Evolutionary conservation across 2,329 filamentous ascomycete genomes (phyloP).

Genomic region (Paecilomyces sp.): DNA sequence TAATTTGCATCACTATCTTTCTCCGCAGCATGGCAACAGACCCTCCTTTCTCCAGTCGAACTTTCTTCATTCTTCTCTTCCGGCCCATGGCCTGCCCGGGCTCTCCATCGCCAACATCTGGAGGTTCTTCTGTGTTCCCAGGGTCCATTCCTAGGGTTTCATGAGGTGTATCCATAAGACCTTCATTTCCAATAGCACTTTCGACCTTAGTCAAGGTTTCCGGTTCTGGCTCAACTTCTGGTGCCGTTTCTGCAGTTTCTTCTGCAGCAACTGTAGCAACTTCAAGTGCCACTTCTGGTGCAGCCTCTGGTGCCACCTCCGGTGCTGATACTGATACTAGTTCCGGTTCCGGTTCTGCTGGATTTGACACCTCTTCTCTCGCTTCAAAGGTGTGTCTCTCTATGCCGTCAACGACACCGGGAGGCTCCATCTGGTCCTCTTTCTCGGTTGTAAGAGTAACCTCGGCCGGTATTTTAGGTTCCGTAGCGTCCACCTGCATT

Average conservation of each 20-base stretch:
- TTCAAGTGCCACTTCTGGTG: too few relatives aligned
- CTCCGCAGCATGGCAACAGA: constrained; percentile 39
- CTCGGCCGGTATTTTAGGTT: background rate
- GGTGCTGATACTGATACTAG: too few relatives aligned
- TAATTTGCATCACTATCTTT: constrained; percentile 48
- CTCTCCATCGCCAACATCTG: background rate
- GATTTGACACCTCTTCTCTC: background rate
- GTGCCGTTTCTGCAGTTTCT: too few relatives aligned
- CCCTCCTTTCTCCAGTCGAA: constrained; percentile 28
- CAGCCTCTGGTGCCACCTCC: too few relatives aligned
- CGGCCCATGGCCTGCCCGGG: background rate
- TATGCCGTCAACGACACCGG: background rate
- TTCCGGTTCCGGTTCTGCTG: background rate
- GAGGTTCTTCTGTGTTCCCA: background rate
- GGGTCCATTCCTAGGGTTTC: background rate
- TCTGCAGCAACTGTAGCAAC: too few relatives aligned
- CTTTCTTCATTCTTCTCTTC: constrained; percentile 7
- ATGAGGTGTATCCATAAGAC: background rate
- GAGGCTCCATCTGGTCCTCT: background rate
- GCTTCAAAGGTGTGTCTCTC: background rate
- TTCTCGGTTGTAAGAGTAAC: background rate
- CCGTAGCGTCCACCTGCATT: background rate
- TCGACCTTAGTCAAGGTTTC: background rate
- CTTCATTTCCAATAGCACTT: background rate
- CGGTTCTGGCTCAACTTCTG: background rate